phyloP scores from a whole-genome alignment of 2,329 filamentous ascomycete genomes.

The Clonostachys byssicola region DNA sequence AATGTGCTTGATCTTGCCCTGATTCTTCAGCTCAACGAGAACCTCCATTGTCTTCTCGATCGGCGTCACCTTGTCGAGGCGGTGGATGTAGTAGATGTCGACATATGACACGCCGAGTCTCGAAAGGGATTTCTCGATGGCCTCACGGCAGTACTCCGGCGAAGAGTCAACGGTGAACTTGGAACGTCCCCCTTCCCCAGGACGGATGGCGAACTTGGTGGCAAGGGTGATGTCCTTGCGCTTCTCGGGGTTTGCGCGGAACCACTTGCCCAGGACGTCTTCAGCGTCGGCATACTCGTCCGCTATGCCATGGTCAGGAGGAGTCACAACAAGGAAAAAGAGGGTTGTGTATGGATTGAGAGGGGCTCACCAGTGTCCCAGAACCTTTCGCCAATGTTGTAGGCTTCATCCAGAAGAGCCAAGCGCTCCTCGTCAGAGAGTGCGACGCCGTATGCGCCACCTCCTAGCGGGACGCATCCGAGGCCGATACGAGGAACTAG shows the following conservation, averaged over 20 bases:
- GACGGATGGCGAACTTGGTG: conserved; percentile 16
- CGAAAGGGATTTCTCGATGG: conserved; percentile 25
- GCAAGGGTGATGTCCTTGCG: conserved; percentile 41
- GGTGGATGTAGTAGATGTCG: conserved; percentile 31
- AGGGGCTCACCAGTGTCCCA: conserved; percentile 39
- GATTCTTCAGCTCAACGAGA: conserved; percentile 35
- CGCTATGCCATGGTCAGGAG: conserved; percentile 1
- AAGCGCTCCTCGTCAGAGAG: conserved; percentile 40
- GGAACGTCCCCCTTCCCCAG: neutral
- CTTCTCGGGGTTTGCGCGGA: conserved; percentile 30
- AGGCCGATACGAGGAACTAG: conserved; percentile 42
- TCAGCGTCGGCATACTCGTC: conserved; percentile 38
- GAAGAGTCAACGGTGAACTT: conserved; percentile 8
- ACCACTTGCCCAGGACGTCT: conserved; percentile 41
- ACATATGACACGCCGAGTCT: conserved; percentile 42
- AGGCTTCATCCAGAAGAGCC: conserved; percentile 38
- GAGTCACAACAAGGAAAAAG: too few relatives aligned
- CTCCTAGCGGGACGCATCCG: conserved; percentile 40
- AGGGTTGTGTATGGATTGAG: too few relatives aligned
- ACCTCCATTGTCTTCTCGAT: conserved; percentile 41
- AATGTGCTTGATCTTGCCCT: conserved; percentile 51
- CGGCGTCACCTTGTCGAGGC: conserved; percentile 18
- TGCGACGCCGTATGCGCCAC: conserved; percentile 10
- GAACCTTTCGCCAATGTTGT: conserved; percentile 37
- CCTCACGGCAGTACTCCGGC: conserved; percentile 12